phyloP scores from a whole-genome alignment of 2,329 filamentous ascomycete species.

The Blastomyces percursus region DNA sequence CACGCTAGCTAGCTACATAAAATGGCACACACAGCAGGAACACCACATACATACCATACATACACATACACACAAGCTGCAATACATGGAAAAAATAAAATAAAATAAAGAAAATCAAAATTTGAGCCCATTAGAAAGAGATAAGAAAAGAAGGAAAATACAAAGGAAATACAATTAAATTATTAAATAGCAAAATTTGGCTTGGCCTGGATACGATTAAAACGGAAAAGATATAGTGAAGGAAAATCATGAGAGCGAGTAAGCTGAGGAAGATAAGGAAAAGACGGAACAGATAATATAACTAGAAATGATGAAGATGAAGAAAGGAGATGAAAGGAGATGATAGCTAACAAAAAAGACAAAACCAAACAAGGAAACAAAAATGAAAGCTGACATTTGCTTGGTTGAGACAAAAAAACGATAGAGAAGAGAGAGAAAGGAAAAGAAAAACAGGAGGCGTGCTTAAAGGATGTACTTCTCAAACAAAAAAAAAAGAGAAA shows the following conservation, averaged over 20 bases:
- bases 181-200: background rate
- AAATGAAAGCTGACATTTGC: background rate
- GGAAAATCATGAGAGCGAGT: constrained; percentile 1
- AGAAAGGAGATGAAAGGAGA: background rate
- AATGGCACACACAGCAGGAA: background rate
- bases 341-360: background rate
- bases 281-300: too few relatives aligned
- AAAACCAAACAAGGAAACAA: background rate
- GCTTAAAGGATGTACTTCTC: background rate
- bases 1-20: background rate
- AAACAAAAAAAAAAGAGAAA: background rate
- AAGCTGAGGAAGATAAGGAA: background rate
- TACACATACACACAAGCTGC: background rate
- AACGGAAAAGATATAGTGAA: background rate
- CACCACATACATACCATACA: background rate
- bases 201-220: background rate
- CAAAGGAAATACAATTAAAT: background rate
- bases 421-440: background rate
- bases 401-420: background rate
- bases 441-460: background rate
- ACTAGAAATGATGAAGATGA: background rate
- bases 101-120: background rate
- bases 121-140: background rate
- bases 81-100: background rate
- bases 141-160: background rate